A percentile compares a stretch with the other conserved stretches of the same genome.
Evolutionary conservation across 1,284 basidiomycete genomes (phyloP).

Genomic region (Melampsora larici-populina): DNA sequence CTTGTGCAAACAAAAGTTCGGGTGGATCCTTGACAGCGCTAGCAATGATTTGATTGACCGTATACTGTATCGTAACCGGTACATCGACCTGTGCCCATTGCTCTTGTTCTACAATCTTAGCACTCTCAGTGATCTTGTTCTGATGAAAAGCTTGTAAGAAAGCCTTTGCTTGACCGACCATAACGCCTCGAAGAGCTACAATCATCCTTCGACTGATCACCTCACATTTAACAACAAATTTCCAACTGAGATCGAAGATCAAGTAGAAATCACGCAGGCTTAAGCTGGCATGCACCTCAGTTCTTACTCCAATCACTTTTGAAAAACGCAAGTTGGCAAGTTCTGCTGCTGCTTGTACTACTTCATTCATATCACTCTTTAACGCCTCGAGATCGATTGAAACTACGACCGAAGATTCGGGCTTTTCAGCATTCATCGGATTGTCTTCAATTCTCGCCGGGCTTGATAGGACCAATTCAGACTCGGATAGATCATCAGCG

Average conservation of each 20-base stretch:
- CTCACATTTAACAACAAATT: constrained; percentile 82
- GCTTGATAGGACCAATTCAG: constrained; percentile 3
- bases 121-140: constrained; percentile 71
- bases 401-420: constrained; percentile 41
- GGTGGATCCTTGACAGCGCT: constrained; percentile 76
- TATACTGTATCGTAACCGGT: constrained; percentile 63
- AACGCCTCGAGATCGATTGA: constrained; percentile 53
- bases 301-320: constrained; percentile 70
- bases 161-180: constrained; percentile 75
- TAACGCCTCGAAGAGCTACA: constrained; percentile 76
- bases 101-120: constrained; percentile 86
- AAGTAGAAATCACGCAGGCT: constrained; percentile 71
- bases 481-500: constrained; percentile 27
- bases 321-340: constrained; percentile 76
- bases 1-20: constrained; percentile 59
- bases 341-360: constrained; percentile 74
- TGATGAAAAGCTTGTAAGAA: constrained; percentile 86
- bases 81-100: constrained; percentile 81
- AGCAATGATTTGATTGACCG: constrained; percentile 71
- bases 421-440: neutral
- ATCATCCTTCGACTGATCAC: constrained; percentile 82
- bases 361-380: constrained; percentile 66
- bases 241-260: constrained; percentile 80
- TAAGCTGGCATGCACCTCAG: constrained; percentile 72
- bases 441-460: neutral